Base-by-base conservation (phyloP, 2,329 filamentous ascomycete species). In the Aureobasidium sp. region DNA sequence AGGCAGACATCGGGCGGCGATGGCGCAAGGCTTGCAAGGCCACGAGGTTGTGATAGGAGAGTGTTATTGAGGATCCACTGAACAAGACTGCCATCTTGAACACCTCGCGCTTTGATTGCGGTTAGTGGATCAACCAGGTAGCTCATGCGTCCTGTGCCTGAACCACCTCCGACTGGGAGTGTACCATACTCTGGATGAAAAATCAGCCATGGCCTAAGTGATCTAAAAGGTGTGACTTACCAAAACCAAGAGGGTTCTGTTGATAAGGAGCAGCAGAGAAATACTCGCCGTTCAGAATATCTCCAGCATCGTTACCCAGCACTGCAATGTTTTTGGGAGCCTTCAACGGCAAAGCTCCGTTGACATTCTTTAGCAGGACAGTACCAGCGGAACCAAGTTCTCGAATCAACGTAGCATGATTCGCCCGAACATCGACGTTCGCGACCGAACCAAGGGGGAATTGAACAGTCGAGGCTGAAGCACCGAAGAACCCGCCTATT, bases 331-430 rank as follows among this genome's bases (percentile, higher is more conserved):
- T 77, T 51, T 71, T 74, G 7, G 80, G 80, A 60, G 76, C 78
- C 59, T 79, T 78, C 8, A 89, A 71, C 0, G 83, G 83, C 1
- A 85, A 74, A 2, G 79, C 70, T 9, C 74, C 72, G 61, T 78
- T 76, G 1, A 67, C 69, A 61, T 85, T 85, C 70, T 82, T 82
- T 17, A 82, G 66, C 8, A 78, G 67, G 5, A 78, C 75, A 36
- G 71, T 73, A 1, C 74, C 75, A 42, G 74, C 75, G 20, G 75
- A 74, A 34, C 75, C 76, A 14, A 77, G 66, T 42, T 75, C 69
- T 11, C 76, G 71, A 42, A 78, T 77, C 15, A 74, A 65, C 5
- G 67, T 62, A 5, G 69, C 67, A 62, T 75, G 74, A 41, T 73
- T 64, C 9, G 65, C 69, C 1, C 76, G 70, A 6, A 76, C 76